Base-by-base conservation (phyloP, 805 yeast genomes). In the Saccharomycopsis sp. region DNA sequence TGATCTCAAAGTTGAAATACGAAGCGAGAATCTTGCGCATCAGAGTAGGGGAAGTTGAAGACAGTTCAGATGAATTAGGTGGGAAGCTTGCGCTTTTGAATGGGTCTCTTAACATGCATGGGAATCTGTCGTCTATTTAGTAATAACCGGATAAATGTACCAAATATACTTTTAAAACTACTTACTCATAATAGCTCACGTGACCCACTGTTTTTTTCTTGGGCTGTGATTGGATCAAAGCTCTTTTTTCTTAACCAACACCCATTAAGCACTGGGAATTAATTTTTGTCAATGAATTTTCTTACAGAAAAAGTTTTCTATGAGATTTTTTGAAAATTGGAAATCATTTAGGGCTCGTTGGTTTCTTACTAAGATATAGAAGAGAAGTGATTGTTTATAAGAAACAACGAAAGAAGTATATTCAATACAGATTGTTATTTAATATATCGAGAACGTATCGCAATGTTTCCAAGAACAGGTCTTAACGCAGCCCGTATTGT, bases 41-140 rank as follows among this genome's bases (percentile, higher is more conserved):
- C 22, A 83, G 86, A 63, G 78, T 87, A 53, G 77, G 81, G 51
- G 94, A 87, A 64, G 85, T 86, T 5, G 88, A 85, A 64, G 84
- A 83, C 25, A 77, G 84, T 52, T n/a, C 55, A 12, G 55, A 55
- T 14, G 64, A 62, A 19, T 19, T 62, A 3, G 52, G 38, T 38
- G 52, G 23, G 20, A 62, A 62, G 47, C 34, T 62, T 22, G 55
- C 22, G 29, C n/a, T 23, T 3, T 38, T 53, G 24, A 41, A 35
- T 14, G 25, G 22, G 19, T 12, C 49, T 5, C 12, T 29, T n/a
- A n/a, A n/a, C n/a, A n/a, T n/a, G n/a, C n/a, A n/a, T n/a, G n/a
- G n/a, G n/a, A n/a, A n/a, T n/a, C n/a, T n/a, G n/a, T n/a, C n/a
- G n/a, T n/a, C n/a, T n/a, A n/a, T n/a, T n/a, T n/a, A n/a, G n/a